These are phyloP conservation scores for Aquilaria agallochum DNA, from an alignment of 441 rosid species.

Conservation along the genomic window DNA sequence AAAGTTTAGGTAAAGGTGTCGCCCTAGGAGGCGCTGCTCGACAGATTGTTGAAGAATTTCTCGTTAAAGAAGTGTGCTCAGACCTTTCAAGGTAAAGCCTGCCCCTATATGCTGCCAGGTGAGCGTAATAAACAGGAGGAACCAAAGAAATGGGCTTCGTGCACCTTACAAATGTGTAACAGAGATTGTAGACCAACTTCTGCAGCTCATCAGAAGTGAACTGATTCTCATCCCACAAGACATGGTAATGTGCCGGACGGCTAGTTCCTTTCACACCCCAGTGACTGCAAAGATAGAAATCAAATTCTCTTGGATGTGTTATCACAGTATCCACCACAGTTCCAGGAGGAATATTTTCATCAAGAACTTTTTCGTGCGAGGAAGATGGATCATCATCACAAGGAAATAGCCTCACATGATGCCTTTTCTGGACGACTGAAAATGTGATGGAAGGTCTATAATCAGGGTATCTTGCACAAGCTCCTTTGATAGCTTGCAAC, in stretches of 20 bases:
- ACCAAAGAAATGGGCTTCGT: constrained; percentile 75
- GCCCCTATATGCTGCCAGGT: constrained; percentile 73
- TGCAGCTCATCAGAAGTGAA: constrained; percentile 74
- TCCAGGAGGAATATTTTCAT: constrained; percentile 76
- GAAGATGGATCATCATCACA: constrained; percentile 34
- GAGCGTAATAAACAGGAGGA: constrained; percentile 73
- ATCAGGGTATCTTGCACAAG: constrained; percentile 40
- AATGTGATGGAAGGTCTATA: constrained; percentile 59
- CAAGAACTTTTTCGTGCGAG: constrained; percentile 21
- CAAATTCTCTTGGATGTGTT: constrained; percentile 67
- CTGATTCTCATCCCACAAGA: constrained; percentile 58
- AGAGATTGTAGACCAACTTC: constrained; percentile 61
- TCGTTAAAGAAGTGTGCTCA: constrained; percentile 29
- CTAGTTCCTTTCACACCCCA: constrained; percentile 74
- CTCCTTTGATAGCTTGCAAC: constrained; percentile 46
- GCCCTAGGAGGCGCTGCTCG: constrained; percentile 53
- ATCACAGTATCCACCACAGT: constrained; percentile 69
- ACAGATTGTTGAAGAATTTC: constrained; percentile 36
- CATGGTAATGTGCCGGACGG: constrained; percentile 73
- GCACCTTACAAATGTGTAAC: constrained; percentile 71
- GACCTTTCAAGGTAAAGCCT: constrained; percentile 71
- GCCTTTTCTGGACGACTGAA: constrained; percentile 68
- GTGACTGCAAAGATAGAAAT: constrained; percentile 72
- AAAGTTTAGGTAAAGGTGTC: constrained; percentile 52
- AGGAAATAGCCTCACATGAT: constrained; percentile 62